phyloP scores from a whole-genome alignment of 345 rosid genomes.

The Psidium friedrichsthalianum region DNA sequence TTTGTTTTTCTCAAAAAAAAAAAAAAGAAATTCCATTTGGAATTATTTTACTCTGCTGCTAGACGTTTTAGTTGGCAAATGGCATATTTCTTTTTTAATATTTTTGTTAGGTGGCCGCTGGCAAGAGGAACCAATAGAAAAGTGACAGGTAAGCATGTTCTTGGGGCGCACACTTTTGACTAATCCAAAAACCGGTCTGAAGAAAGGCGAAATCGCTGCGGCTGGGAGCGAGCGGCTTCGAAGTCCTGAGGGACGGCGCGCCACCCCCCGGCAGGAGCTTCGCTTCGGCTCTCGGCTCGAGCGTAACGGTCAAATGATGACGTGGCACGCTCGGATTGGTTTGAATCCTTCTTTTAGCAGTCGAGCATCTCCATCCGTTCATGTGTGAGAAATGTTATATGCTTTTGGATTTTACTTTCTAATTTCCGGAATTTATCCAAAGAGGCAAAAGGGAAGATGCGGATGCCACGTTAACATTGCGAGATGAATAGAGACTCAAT shows the following conservation, averaged over 20 bases:
- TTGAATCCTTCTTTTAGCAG: not conserved
- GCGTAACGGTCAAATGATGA: not conserved
- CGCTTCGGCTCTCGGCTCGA: not conserved
- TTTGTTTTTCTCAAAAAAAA: not conserved
- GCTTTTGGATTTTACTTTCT: not conserved
- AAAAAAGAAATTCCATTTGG: not conserved
- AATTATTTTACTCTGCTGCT: not conserved
- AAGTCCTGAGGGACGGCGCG: not conserved
- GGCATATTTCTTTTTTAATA: not conserved
- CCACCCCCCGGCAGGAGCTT: not conserved
- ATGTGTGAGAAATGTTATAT: not conserved
- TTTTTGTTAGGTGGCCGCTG: not conserved
- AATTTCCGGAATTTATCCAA: not conserved
- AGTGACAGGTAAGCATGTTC: not conserved
- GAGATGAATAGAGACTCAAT: not conserved
- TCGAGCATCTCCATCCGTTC: not conserved
- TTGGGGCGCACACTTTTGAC: not conserved
- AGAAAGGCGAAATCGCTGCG: not conserved
- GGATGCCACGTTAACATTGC: not conserved
- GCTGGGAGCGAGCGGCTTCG: not conserved
- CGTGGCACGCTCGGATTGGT: not conserved
- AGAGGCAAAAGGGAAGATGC: not conserved
- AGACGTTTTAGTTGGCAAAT: not conserved
- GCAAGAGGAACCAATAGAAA: not conserved
- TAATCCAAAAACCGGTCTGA: not conserved